Evolutionary conservation across 2,329 filamentous ascomycete species (phyloP).

Genomic region (Neopestalotiopsis sp.): DNA sequence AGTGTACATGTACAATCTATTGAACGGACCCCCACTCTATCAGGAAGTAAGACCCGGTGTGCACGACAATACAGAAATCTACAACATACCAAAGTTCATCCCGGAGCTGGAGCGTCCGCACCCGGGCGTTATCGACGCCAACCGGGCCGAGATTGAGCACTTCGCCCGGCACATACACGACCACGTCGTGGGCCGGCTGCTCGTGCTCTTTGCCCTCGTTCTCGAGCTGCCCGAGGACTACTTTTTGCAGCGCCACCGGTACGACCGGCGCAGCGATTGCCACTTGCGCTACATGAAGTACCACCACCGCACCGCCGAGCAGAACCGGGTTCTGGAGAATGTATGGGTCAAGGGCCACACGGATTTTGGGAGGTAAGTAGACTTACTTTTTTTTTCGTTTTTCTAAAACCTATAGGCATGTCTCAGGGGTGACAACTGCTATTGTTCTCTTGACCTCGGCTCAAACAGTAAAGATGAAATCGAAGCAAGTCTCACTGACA

Average conservation of each 20-base stretch:
- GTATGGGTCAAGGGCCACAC: slow-evolving; percentile 47
- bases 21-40: too few species aligned
- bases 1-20: neutral
- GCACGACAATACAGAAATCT: slow-evolving; percentile 45
- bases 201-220: slow-evolving; percentile 44
- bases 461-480: too few species aligned
- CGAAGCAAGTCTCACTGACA: too few species aligned
- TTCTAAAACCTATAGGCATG: too few species aligned
- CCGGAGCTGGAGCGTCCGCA: slow-evolving; percentile 38
- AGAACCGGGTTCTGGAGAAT: slow-evolving; percentile 42
- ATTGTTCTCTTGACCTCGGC: too few species aligned
- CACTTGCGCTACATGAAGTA: slow-evolving; percentile 48
- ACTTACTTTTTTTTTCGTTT: too few species aligned
- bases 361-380: slow-evolving; percentile 39
- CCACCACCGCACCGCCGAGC: slow-evolving; percentile 39
- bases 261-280: slow-evolving; percentile 41
- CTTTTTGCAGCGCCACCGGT: slow-evolving; percentile 42
- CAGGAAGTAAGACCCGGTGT: slow-evolving; percentile 39
- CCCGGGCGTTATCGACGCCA: slow-evolving; percentile 38
- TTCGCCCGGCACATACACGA: slow-evolving; percentile 51
- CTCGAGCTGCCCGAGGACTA: slow-evolving; percentile 44
- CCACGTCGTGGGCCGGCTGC: slow-evolving; percentile 38
- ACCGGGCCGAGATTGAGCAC: slow-evolving; percentile 38
- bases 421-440: too few species aligned
- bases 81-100: slow-evolving; percentile 48